Evolutionary conservation across 768 basidiomycete species (phyloP), one percentile per base, ranked within the genome.

Genomic region (Leccinum subgranulosum): DNA sequence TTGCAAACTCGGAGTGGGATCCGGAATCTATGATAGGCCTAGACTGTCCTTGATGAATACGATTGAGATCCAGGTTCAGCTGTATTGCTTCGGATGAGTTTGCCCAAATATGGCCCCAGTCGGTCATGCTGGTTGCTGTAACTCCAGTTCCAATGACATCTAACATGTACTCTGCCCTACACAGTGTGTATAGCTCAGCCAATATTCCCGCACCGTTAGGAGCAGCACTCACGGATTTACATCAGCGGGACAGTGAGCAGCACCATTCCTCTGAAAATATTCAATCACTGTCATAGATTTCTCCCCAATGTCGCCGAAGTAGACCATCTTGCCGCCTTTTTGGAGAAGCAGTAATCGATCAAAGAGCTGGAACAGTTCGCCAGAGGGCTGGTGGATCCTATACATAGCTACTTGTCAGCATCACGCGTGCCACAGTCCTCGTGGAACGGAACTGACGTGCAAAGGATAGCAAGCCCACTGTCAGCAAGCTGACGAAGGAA

Each of bases 251-350:
- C 69, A 69, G 14, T 6, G 34, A 46, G 56, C 21, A 0, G 68
- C 70, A 3, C 65, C 68, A n/a, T 67, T 61, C 31, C 52, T 56
- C 41, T 69, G 45, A 21, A 70, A 70, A 29, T 70, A 72, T 9
- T 55, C 48, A 27, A 67, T 60, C 52, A 70, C 45, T 2, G 51
- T 60, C 36, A 45, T 59, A 0, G 70, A 72, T 49, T 19, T 56
- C 53, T 68, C 60, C 1, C 69, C 68, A 4, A 70, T 60, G 36
- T 73, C 72, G 9, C 88, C 87, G 60, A 87, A 88, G 72, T 88
- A 91, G 8, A 86, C 86, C 3, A 79, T 86, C 63, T 87, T 73
- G 48, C 84, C 84, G n/a, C 84, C 83, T 23, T 74, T 72, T 23
- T 78, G 76, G 7, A 84, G 73, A 19, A 82, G 69, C 9, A 84